A percentile compares a stretch with the other conserved stretches of the same genome.
Evolutionary conservation across 2,329 filamentous ascomycete species (phyloP).

Genomic region (Fusarium incarnatum): DNA sequence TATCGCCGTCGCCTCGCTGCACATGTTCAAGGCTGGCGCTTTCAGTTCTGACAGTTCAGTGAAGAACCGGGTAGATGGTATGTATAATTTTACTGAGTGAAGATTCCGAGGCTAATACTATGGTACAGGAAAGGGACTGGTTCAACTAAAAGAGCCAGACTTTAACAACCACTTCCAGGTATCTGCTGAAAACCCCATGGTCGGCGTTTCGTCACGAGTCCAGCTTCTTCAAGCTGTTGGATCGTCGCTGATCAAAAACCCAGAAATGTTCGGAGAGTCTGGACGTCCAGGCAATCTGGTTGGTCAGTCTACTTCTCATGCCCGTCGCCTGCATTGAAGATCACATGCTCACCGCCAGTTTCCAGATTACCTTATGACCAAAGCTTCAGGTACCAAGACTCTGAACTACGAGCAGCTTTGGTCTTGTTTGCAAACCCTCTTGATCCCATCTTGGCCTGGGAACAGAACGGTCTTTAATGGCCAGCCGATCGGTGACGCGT

Average conservation of each 20-base stretch:
- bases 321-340: not conserved
- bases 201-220: constrained; percentile 58
- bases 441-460: constrained; percentile 63
- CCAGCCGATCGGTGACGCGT: constrained; percentile 61
- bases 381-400: not conserved
- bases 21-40: constrained; percentile 60
- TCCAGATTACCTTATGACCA: constrained; percentile 55
- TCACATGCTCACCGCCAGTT: accelerated
- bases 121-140: constrained; percentile 49
- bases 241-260: constrained; percentile 52
- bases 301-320: constrained; percentile 50
- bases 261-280: constrained; percentile 55
- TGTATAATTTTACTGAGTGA: not conserved
- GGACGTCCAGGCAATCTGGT: constrained; percentile 62
- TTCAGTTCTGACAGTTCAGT: constrained; percentile 46
- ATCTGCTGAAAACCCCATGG: constrained; percentile 56
- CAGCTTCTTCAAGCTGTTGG: constrained; percentile 57
- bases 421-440: constrained; percentile 54
- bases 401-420: constrained; percentile 50
- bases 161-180: constrained; percentile 59
- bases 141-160: constrained; percentile 47
- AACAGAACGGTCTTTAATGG: constrained; percentile 63
- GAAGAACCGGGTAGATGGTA: constrained; percentile 52
- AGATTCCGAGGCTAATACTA: not conserved
- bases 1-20: constrained; percentile 61